These are phyloP conservation scores for Claviceps sp. DNA, from an alignment of 2,329 filamentous ascomycete genomes.

Conservation along the genomic window DNA sequence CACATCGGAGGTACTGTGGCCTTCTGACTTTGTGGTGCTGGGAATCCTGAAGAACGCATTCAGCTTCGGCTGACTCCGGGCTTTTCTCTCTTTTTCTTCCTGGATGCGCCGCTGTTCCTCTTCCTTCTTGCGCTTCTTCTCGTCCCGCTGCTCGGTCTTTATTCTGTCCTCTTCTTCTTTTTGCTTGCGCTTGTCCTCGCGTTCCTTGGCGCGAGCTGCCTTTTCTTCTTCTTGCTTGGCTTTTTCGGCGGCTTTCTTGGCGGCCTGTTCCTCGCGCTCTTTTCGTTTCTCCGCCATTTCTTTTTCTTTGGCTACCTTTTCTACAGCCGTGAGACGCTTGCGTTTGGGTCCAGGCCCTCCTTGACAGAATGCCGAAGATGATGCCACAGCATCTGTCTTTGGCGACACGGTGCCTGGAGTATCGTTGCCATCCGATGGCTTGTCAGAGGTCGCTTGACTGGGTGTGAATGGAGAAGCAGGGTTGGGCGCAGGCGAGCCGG, in stretches of 20 bases:
- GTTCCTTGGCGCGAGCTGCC: constrained; percentile 22
- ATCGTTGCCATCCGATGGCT: constrained; percentile 1
- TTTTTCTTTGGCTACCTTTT: constrained; percentile 19
- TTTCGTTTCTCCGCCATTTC: constrained; percentile 20
- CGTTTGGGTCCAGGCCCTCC: constrained; percentile 23
- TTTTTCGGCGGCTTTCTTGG: constrained; percentile 10
- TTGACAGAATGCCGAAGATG: constrained; percentile 4
- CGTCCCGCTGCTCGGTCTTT: constrained; percentile 28
- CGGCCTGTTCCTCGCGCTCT: constrained; percentile 20
- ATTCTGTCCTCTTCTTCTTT: constrained; percentile 27
- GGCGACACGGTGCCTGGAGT: constrained; percentile 7
- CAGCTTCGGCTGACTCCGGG: constrained; percentile 33
- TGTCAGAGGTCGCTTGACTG: constrained; percentile 11
- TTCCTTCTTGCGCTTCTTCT: constrained; percentile 37
- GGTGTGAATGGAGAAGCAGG: constrained; percentile 24
- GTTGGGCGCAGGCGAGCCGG: constrained; percentile 18
- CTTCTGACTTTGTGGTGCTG: constrained; percentile 26
- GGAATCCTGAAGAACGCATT: constrained; percentile 29
- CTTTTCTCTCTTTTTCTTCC: constrained; percentile 35
- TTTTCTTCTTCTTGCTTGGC: constrained; percentile 28
- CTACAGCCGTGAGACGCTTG: constrained; percentile 26
- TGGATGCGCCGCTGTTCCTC: constrained; percentile 27
- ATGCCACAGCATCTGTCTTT: background rate
- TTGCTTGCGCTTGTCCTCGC: constrained; percentile 27
- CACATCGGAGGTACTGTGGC: constrained; percentile 18